A percentile compares a stretch with the other conserved stretches of the same genome.
Evolutionary conservation across 108 stramenopile genomes (phyloP).

Genomic region (Licmophora abbreviata): DNA sequence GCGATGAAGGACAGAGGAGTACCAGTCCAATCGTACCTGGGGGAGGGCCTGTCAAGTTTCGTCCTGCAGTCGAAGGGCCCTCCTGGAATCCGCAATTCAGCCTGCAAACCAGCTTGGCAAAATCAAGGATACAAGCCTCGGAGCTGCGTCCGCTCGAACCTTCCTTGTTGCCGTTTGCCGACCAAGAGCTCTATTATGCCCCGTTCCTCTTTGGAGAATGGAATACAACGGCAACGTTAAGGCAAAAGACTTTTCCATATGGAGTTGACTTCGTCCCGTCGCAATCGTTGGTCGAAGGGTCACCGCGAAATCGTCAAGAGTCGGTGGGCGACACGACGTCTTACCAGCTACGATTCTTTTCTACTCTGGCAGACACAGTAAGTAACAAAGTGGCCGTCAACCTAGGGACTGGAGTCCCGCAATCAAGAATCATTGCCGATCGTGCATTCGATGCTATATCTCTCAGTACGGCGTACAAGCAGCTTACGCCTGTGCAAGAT

Average conservation of each 20-base stretch:
- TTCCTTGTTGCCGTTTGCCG: constrained; percentile 17
- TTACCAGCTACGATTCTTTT: constrained; percentile 33
- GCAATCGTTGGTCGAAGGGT: constrained; percentile 30
- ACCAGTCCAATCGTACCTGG: no score
- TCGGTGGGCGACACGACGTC: constrained; percentile 19
- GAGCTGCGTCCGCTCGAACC: constrained; percentile 22
- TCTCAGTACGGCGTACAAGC: constrained; percentile 29
- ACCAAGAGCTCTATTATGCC: constrained; percentile 35
- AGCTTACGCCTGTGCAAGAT: constrained; percentile 27
- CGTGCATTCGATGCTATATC: constrained; percentile 38
- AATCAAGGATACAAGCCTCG: not conserved
- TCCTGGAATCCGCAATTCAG: no score
- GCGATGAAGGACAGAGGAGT: no score
- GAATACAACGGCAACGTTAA: constrained; percentile 31
- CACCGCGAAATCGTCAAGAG: constrained; percentile 38
- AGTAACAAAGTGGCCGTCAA: constrained; percentile 19
- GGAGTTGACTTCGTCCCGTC: constrained; percentile 29
- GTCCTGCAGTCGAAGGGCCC: no score
- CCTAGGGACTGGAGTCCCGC: constrained; percentile 11
- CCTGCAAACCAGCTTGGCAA: no score
- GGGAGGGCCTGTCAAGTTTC: no score
- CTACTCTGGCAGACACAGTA: constrained; percentile 18
- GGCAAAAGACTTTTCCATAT: constrained; percentile 36
- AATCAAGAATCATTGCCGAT: constrained; percentile 37
- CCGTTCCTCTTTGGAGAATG: constrained; percentile 36